phyloP scores from a whole-genome alignment of 2,329 filamentous ascomycete genomes.

The Mariannaea sp. region DNA sequence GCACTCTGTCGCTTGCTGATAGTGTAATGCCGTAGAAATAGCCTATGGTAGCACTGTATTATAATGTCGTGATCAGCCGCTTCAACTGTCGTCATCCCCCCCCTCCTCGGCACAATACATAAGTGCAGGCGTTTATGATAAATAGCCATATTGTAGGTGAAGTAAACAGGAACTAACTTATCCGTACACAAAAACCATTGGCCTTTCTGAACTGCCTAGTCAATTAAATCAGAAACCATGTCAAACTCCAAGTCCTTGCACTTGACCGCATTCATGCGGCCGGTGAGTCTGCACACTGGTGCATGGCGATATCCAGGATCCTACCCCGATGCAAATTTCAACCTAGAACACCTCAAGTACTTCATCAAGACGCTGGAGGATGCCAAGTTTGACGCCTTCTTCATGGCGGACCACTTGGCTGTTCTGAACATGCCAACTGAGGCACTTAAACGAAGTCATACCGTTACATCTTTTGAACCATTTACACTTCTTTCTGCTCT shows the following conservation, averaged over 20 bases:
- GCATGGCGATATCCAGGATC: conserved; percentile 61
- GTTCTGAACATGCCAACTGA: conserved; percentile 62
- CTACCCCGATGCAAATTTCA: conserved; percentile 63
- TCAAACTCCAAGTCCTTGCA: conserved; percentile 48
- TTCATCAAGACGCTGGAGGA: conserved; percentile 60
- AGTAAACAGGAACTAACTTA: too few species aligned
- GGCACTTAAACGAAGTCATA: conserved; percentile 61
- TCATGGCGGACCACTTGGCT: conserved; percentile 60
- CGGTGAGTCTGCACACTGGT: conserved; percentile 59
- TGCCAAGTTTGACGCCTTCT: conserved; percentile 61
- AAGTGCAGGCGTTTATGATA: background rate
- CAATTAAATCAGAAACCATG: conserved; percentile 14
- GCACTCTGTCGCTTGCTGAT: conserved; percentile 2
- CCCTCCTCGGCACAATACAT: background rate
- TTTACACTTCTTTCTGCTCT: conserved; percentile 58
- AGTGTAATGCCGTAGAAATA: background rate
- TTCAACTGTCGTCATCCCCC: conserved; percentile 21
- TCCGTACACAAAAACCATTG: background rate
- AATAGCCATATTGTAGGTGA: too few species aligned
- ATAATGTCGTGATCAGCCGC: conserved; percentile 29
- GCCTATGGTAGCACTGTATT: conserved; percentile 14
- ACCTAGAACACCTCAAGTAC: conserved; percentile 55
- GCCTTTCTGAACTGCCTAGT: background rate
- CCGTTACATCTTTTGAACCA: conserved; percentile 61
- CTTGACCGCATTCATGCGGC: conserved; percentile 64